phyloP scores from a whole-genome alignment of 1,139 yeast genomes.

The Pichia sp. region DNA sequence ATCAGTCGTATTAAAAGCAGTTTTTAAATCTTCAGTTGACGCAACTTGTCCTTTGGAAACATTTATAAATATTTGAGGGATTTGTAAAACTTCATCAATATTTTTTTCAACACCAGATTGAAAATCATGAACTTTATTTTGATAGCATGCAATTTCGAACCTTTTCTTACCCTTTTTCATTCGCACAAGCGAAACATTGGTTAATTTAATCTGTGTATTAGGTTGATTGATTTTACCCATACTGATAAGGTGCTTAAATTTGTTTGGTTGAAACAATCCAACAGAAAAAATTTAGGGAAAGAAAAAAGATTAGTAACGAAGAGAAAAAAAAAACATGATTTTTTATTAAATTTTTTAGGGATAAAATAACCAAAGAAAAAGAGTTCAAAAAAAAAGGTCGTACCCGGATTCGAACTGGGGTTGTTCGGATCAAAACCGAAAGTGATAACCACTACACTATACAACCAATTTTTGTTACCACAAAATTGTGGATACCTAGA shows the following conservation, averaged over 20 bases:
- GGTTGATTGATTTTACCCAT: slow-evolving; percentile 68
- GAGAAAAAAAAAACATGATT: not conserved
- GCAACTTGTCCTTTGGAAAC: slow-evolving; percentile 96
- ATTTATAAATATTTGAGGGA: slow-evolving; percentile 88
- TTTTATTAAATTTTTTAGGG: no score
- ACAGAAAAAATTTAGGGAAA: not conserved
- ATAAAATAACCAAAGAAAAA: not conserved
- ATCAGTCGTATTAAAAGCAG: slow-evolving; percentile 71
- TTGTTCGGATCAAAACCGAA: slow-evolving; percentile 73
- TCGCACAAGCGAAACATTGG: slow-evolving; percentile 89
- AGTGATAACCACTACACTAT: slow-evolving; percentile 65
- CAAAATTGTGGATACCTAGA: not conserved
- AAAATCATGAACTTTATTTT: slow-evolving; percentile 95
- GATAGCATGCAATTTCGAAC: slow-evolving; percentile 94
- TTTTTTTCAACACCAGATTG: slow-evolving; percentile 86
- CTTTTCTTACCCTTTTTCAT: slow-evolving; percentile 87
- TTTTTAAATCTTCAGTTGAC: slow-evolving; percentile 71
- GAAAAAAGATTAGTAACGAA: not conserved
- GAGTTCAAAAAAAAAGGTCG: slow-evolving; percentile 45
- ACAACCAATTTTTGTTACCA: slow-evolving; percentile 32
- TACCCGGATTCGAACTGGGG: slow-evolving; percentile 97
- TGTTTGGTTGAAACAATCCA: not conserved
- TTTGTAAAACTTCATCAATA: slow-evolving; percentile 89
- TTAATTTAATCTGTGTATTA: slow-evolving; percentile 75
- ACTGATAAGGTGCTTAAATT: not conserved